Evolutionary conservation across 176 grass and related monocot species (phyloP), one percentile per base, ranked within the genome.

Genomic region (Saccharum officinarum): DNA sequence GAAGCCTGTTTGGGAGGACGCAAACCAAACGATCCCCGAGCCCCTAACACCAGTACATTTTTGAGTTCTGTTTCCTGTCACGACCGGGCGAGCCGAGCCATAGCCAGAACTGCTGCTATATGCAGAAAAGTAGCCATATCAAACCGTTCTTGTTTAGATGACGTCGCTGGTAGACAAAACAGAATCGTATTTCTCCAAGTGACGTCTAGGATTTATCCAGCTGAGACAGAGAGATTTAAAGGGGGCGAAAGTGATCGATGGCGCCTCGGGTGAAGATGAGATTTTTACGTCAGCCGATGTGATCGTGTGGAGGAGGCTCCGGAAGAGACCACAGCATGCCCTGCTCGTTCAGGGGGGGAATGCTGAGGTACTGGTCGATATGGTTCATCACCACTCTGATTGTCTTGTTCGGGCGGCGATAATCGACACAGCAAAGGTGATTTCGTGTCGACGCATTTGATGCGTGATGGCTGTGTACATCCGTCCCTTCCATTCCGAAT

Each of bases 261-360:
- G 34, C 17, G 4, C 1, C 62, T 22, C 39, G 50, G n/a, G 10
- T 15, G 73, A 83, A 88, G 78, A 54, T 30, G 64, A 66, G 33
- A n/a, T 64, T 26, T 81, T 7, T 76, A 36, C 83, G 40, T 78
- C 83, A 54, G 33, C 6, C 34, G 88, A 90, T 78, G 73, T 41
- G 83, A 77, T 90, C 73, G 36, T 82, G 64, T 86, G 72, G 65
- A 52, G 6, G 1, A 10, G 44, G 66, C 65, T 66, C 33, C 34
- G 8, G 41, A 20, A 57, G 31, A 70, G 61, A 40, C 77, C n/a
- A n/a, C 36, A 20, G 4, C 11, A 47, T 13, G 10, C 11, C 76
- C 10, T 13, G 18, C 72, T 40, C 9, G 10, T 45, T 45, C 44
- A 45, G 44, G 44, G 44, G 2, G 14, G 46, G 46, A 16, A 49